Percentiles rank a stretch among this genome's conserved stretches.
These are phyloP conservation scores for Phytophthora tubulina DNA, from an alignment of 352 stramenopile species.

Conservation along the genomic window DNA sequence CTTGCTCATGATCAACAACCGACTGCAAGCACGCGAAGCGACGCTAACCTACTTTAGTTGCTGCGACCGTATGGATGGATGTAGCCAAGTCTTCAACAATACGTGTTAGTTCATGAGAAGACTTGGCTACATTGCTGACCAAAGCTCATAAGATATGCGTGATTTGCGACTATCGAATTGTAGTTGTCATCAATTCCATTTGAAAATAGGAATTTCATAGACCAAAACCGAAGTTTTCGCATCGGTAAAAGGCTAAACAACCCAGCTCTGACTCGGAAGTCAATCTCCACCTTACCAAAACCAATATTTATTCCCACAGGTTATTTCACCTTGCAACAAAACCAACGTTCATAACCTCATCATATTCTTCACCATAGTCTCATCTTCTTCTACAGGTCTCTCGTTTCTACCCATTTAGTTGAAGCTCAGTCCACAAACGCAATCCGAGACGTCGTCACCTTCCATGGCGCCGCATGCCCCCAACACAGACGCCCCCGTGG, in stretches of 20 bases:
- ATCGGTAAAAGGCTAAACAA: neutral
- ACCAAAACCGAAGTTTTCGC: too few species aligned
- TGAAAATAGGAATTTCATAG: too few species aligned
- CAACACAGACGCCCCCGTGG: neutral
- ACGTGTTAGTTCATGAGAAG: too few species aligned
- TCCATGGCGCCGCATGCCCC: slow-evolving; percentile 12
- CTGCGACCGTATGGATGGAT: slow-evolving; percentile 5
- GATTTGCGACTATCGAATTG: slow-evolving; percentile 3
- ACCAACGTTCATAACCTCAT: too few species aligned
- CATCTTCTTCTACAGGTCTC: neutral
- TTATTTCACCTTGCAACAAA: neutral
- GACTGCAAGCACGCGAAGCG: slow-evolving; percentile 5
- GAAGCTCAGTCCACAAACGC: slow-evolving; percentile 10
- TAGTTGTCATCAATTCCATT: neutral
- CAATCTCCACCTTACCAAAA: neutral
- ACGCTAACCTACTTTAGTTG: slow-evolving; percentile 9
- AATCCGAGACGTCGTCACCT: slow-evolving; percentile 5
- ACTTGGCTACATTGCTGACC: too few species aligned
- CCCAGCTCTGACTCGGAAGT: neutral
- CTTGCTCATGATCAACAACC: slow-evolving; percentile 59
- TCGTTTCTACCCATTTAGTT: slow-evolving; percentile 7
- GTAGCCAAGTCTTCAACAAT: slow-evolving; percentile 6
- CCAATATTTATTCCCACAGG: neutral
- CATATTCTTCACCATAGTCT: too few species aligned
- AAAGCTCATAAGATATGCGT: too few species aligned